A percentile compares a stretch with the other conserved stretches of the same genome.
These are phyloP conservation scores for Sphaceloma murrayae DNA, from an alignment of 2,329 filamentous ascomycete species.

Conservation along the genomic window DNA sequence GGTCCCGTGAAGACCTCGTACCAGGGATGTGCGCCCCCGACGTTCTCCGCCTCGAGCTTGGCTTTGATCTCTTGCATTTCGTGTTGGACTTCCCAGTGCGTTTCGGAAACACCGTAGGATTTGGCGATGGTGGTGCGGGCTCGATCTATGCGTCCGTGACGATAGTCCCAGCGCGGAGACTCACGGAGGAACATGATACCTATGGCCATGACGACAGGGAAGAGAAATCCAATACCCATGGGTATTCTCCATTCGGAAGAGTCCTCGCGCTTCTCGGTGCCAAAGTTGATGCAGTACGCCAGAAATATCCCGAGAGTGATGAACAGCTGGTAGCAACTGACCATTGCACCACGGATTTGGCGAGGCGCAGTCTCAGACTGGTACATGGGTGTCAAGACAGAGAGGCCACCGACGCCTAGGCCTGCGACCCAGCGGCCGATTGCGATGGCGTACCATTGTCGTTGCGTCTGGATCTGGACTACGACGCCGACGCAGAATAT, in stretches of 20 bases:
- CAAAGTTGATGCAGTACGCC: slow-evolving; percentile 47
- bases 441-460: slow-evolving; percentile 54
- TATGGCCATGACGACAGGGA: slow-evolving; percentile 44
- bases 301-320: slow-evolving; percentile 58
- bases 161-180: slow-evolving; percentile 49
- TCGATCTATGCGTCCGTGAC: slow-evolving; percentile 43
- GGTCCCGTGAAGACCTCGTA: slow-evolving; percentile 58
- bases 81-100: slow-evolving; percentile 44
- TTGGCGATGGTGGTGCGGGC: slow-evolving; percentile 44
- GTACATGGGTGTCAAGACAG: slow-evolving; percentile 58
- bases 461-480: slow-evolving; percentile 52
- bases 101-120: slow-evolving; percentile 46
- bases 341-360: slow-evolving; percentile 5
- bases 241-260: slow-evolving; percentile 55
- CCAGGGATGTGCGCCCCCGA: slow-evolving; percentile 46
- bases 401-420: slow-evolving; percentile 54
- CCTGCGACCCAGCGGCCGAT: slow-evolving; percentile 57
- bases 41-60: slow-evolving; percentile 46
- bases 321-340: slow-evolving; percentile 57
- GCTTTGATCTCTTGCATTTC: slow-evolving; percentile 48
- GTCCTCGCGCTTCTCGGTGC: slow-evolving; percentile 42
- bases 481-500: slow-evolving; percentile 56
- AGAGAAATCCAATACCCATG: slow-evolving; percentile 50
- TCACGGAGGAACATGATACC: slow-evolving; percentile 49
- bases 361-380: slow-evolving; percentile 36